Conservation (phyloP, 257 asterid species). For the Galeopsis tetrahit region DNA sequence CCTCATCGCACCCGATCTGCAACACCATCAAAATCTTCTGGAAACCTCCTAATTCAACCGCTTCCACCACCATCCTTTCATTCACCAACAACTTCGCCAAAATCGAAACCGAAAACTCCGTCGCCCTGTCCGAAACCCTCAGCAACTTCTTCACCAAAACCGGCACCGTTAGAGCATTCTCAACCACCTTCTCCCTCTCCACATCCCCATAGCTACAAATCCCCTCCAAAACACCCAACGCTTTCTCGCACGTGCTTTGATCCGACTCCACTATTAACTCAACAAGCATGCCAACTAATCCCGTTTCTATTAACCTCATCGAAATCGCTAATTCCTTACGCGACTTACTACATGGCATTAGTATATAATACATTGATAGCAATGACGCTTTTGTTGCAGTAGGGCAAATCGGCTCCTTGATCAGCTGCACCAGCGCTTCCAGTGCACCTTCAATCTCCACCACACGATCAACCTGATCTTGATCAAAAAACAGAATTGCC, state of each 20-base stretch:
- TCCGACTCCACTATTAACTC: slow-evolving; percentile 55
- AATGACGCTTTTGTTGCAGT: slow-evolving; percentile 54
- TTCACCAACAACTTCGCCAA: slow-evolving; percentile 41
- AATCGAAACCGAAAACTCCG: slow-evolving; percentile 56
- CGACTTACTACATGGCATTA: background rate
- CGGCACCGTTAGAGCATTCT: slow-evolving; percentile 48
- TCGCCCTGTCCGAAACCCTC: slow-evolving; percentile 55
- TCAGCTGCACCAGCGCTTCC: slow-evolving; percentile 47
- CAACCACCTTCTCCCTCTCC: slow-evolving; percentile 46
- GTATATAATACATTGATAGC: slow-evolving; percentile 42
- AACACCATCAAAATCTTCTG: slow-evolving; percentile 55
- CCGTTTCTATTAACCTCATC: slow-evolving; percentile 37
- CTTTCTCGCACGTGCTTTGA: slow-evolving; percentile 55
- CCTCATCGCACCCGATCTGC: slow-evolving; percentile 55
- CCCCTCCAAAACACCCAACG: slow-evolving; percentile 54
- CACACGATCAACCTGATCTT: slow-evolving; percentile 2
- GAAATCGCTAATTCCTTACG: background rate
- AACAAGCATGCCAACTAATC: slow-evolving; percentile 39
- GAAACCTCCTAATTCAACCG: slow-evolving; percentile 56
- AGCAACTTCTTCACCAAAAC: slow-evolving; percentile 58
- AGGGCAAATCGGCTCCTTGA: slow-evolving; percentile 55
- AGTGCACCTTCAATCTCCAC: slow-evolving; percentile 37
- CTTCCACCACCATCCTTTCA: slow-evolving; percentile 35
- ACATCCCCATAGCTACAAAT: slow-evolving; percentile 42
- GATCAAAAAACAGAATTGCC: background rate